Evolutionary conservation across 1,139 yeast genomes (phyloP).

Genomic region (Candida tropicalis): DNA sequence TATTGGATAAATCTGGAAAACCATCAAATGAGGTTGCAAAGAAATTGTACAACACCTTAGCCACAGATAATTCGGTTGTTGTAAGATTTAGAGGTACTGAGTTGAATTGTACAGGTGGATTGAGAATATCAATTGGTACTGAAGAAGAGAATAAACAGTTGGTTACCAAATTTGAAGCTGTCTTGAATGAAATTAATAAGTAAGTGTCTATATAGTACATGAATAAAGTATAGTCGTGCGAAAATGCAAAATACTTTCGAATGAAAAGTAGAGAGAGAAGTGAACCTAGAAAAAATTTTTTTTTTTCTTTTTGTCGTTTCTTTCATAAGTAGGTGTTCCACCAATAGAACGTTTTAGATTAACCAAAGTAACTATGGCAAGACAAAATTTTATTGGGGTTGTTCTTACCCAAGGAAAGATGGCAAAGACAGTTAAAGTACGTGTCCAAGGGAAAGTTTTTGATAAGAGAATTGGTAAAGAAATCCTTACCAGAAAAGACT

Average conservation of each 20-base stretch:
- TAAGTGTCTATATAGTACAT: neutral
- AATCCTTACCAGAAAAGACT: conserved; percentile 77
- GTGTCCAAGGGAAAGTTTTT: conserved; percentile 74
- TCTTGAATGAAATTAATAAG: conserved; percentile 14
- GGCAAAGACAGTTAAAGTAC: conserved; percentile 93
- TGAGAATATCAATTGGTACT: conserved; percentile 88
- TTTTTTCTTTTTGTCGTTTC: neutral
- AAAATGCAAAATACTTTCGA: neutral
- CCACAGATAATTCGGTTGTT: conserved; percentile 74
- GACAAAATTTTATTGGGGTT: conserved; percentile 88
- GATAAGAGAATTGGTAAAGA: conserved; percentile 76
- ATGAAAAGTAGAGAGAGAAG: neutral
- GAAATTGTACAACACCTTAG: conserved; percentile 65
- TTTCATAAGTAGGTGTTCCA: too few relatives aligned
- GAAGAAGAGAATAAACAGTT: conserved; percentile 65
- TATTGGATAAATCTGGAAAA: conserved; percentile 59
- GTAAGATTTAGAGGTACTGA: conserved; percentile 91
- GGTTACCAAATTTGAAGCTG: conserved; percentile 48
- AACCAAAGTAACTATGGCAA: conserved; percentile 57
- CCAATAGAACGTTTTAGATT: neutral
- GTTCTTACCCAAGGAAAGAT: conserved; percentile 95
- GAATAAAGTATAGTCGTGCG: conserved; percentile 3
- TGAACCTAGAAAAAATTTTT: conserved; percentile 8
- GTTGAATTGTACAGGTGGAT: conserved; percentile 82
- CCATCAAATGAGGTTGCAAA: conserved; percentile 76